phyloP scores from a whole-genome alignment of 1,284 basidiomycete species.

The Takashimella koratensis region DNA sequence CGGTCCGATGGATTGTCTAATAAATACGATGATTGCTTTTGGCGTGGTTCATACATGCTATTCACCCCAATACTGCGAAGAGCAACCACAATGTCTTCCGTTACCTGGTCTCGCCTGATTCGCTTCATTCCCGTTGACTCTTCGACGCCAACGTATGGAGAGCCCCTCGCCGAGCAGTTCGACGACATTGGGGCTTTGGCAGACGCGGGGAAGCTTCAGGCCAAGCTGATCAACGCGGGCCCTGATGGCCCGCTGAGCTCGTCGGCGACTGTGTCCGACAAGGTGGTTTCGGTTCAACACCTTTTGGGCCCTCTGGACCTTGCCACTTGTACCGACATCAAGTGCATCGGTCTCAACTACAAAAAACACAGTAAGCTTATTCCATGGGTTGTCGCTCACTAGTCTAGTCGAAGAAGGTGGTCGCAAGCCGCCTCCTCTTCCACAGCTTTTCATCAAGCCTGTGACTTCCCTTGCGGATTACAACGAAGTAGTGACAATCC shows the following conservation, averaged over 20 bases:
- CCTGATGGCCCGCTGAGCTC: conserved; percentile 5
- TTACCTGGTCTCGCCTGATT: conserved; percentile 25
- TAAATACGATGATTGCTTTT: too few species aligned
- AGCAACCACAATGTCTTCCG: neutral
- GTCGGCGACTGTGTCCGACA: conserved; percentile 6
- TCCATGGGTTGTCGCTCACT: neutral
- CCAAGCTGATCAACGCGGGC: conserved; percentile 17
- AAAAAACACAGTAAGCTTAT: conserved; percentile 15
- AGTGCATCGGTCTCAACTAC: conserved; percentile 29
- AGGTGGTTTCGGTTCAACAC: conserved; percentile 4
- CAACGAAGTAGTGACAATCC: conserved; percentile 61
- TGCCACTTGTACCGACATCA: conserved; percentile 2
- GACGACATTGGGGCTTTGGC: conserved; percentile 35
- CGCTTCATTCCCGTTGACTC: conserved; percentile 20
- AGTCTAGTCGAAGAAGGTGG: conserved; percentile 17
- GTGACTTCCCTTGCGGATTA: conserved; percentile 67
- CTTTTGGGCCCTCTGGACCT: conserved; percentile 7
- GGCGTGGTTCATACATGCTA: too few species aligned
- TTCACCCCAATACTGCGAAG: too few species aligned
- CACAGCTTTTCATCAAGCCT: conserved; percentile 76
- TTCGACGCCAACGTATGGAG: conserved; percentile 14
- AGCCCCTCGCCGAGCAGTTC: conserved; percentile 20
- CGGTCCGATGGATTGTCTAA: too few species aligned
- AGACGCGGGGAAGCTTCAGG: conserved; percentile 9
- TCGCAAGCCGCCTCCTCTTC: conserved; percentile 53